Conservation (phyloP, 768 basidiomycete genomes). For the Rhizopogon roseolus region DNA sequence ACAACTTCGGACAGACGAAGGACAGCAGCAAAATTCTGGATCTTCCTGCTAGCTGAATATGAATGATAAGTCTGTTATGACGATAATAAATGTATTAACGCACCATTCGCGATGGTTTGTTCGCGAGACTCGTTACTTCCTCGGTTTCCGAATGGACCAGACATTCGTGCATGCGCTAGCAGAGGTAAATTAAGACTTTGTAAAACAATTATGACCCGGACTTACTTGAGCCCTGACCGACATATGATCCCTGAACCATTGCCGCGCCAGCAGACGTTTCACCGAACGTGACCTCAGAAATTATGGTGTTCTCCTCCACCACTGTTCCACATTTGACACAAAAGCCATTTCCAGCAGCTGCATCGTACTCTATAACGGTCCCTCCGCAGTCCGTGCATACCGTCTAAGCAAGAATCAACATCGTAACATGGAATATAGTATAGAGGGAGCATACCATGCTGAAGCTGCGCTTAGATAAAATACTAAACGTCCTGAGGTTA, state of each 20-base stretch:
- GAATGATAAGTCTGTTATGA: neutral
- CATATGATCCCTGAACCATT: conserved; percentile 92
- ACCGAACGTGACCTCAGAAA: conserved; percentile 93
- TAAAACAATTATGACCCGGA: conserved; percentile 9
- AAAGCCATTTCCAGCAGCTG: conserved; percentile 80
- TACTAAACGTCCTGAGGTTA: neutral
- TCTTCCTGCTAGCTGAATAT: conserved; percentile 68
- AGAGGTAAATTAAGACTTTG: neutral
- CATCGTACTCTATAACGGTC: conserved; percentile 80
- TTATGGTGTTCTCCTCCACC: conserved; percentile 89
- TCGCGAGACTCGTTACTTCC: conserved; percentile 81
- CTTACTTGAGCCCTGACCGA: conserved; percentile 88
- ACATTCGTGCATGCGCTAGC: conserved; percentile 77
- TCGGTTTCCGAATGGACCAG: conserved; percentile 76
- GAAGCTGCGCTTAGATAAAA: neutral
- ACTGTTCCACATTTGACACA: conserved; percentile 87
- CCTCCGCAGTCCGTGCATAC: conserved; percentile 77
- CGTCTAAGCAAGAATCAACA: conserved; percentile 32
- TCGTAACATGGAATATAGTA: neutral
- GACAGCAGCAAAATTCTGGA: conserved; percentile 75
- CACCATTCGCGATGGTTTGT: conserved; percentile 88
- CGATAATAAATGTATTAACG: conserved; percentile 8
- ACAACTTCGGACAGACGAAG: conserved; percentile 78
- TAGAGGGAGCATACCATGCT: neutral
- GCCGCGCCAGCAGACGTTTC: conserved; percentile 90